A percentile compares a stretch with the other conserved stretches of the same genome.
Evolutionary conservation across 148 eudicot species (phyloP).

Genomic region (Heliamphora exappendiculata): DNA sequence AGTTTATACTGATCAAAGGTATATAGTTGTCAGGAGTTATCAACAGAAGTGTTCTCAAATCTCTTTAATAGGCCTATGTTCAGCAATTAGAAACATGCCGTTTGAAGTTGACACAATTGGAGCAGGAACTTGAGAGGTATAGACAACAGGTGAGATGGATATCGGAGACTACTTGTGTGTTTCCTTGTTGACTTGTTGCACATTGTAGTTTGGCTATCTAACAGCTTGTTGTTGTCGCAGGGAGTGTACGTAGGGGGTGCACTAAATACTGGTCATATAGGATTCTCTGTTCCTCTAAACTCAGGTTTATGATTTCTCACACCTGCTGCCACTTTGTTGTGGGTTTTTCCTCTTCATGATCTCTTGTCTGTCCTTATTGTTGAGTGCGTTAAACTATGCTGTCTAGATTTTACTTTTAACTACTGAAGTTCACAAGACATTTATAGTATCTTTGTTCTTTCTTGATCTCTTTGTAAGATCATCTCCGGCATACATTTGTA

Average conservation of each 20-base stretch:
- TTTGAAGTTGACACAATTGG: constrained; percentile 59
- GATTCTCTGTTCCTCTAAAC: constrained; percentile 30
- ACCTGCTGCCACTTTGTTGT: too few relatives aligned
- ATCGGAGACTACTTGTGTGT: neutral
- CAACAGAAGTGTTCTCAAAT: neutral
- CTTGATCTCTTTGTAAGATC: neutral
- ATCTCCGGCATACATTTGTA: neutral
- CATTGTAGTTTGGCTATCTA: neutral
- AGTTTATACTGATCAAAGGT: neutral
- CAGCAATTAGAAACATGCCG: constrained; percentile 78
- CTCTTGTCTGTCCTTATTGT: neutral
- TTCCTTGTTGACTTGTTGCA: neutral
- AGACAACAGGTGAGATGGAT: constrained; percentile 75
- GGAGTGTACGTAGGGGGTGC: constrained; percentile 22
- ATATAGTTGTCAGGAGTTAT: neutral
- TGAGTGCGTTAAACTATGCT: neutral
- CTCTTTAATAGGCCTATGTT: constrained; percentile 58
- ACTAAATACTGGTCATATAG: constrained; percentile 23
- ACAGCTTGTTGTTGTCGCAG: constrained; percentile 21
- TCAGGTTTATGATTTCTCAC: constrained; percentile 40
- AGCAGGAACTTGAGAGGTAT: constrained; percentile 56
- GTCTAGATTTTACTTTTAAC: neutral
- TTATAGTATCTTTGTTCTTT: neutral
- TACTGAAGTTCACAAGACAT: neutral
- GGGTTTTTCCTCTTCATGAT: neutral